Evolutionary conservation across 257 asterid genomes (phyloP), one percentile per base, ranked within the genome.

Genomic region (Knoxia roxburghii): DNA sequence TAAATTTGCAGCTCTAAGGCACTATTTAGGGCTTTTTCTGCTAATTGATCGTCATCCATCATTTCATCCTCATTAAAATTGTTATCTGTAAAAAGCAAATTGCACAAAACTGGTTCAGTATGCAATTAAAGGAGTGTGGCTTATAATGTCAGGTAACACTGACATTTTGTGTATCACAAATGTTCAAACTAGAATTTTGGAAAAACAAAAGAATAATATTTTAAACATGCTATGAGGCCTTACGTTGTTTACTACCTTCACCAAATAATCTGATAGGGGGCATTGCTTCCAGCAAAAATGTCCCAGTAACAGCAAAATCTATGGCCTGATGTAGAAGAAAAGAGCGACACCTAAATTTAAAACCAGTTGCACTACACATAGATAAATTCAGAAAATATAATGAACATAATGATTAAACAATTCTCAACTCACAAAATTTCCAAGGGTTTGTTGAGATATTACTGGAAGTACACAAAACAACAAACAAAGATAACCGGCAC

Each of bases 1-100:
- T 68, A 79, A 79, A 94, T 90, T 76, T 94, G 95, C 62, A 79
- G 82, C 70, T 87, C 90, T 85, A 94, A 77, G 65, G 86, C 96
- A 73, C 61, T 67, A 73, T 87, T 82, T 79, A 94, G 76, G 76
- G 76, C 72, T 75, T 74, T 63, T 61, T 72, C 84, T 14, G 68
- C 35, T 51, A 55, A 53, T 73, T 82, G 95, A 85, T 83, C 95
- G 70, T 76, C 86, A 39, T 76, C 73, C 69, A 79, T 68, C 93
- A 90, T 88, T 18, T 94, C 96, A 82, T 85, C 96, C 64, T 90
- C 98, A 71, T 68, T 76, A 81, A 82, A 51, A 73, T 63, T 55
- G 70, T 79, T 73, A 78, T 79, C 92, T 86, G 81, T 74, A 76
- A 65, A 49, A 79, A 63, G 26, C 48, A 77, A 23, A 60, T 51